phyloP scores from a whole-genome alignment of 1,284 basidiomycete species.

The Austroboletus sp. region DNA sequence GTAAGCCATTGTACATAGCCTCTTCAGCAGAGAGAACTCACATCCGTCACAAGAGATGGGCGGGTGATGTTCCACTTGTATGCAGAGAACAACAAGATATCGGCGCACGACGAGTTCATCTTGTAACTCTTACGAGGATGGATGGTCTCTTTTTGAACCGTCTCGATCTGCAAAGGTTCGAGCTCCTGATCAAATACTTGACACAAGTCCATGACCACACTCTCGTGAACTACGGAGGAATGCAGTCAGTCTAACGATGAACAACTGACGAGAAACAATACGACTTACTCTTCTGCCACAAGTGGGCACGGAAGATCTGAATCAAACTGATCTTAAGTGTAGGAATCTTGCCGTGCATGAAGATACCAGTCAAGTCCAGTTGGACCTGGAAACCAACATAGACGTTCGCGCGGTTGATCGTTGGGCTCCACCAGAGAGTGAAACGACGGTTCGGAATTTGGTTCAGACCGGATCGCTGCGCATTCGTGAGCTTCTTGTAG shows the following conservation, averaged over 20 bases:
- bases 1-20: slow-evolving; percentile 2
- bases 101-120: slow-evolving; percentile 97
- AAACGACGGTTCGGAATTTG: slow-evolving; percentile 99
- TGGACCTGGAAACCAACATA: slow-evolving; percentile 99
- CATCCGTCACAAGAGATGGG: slow-evolving; percentile 92
- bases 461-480: slow-evolving; percentile 91
- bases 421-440: slow-evolving; percentile 98
- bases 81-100: slow-evolving; percentile 93
- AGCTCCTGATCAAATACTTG: slow-evolving; percentile 99
- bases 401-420: slow-evolving; percentile 96
- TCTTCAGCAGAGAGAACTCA: slow-evolving; percentile 33
- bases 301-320: slow-evolving; percentile 98
- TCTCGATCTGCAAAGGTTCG: slow-evolving; percentile 97
- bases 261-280: slow-evolving; percentile 2
- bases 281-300: slow-evolving; percentile 90
- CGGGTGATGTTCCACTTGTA: slow-evolving; percentile 99
- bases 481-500: slow-evolving; percentile 93
- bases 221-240: slow-evolving; percentile 60
- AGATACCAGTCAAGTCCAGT: slow-evolving; percentile 90
- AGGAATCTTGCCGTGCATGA: slow-evolving; percentile 97
- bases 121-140: slow-evolving; percentile 99
- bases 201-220: slow-evolving; percentile 96
- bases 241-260: slow-evolving; percentile 9
- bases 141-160: slow-evolving; percentile 98
- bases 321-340: slow-evolving; percentile 97